Evolutionary conservation across 805 yeast genomes (phyloP).

Genomic region (Clavispora phyllophila): DNA sequence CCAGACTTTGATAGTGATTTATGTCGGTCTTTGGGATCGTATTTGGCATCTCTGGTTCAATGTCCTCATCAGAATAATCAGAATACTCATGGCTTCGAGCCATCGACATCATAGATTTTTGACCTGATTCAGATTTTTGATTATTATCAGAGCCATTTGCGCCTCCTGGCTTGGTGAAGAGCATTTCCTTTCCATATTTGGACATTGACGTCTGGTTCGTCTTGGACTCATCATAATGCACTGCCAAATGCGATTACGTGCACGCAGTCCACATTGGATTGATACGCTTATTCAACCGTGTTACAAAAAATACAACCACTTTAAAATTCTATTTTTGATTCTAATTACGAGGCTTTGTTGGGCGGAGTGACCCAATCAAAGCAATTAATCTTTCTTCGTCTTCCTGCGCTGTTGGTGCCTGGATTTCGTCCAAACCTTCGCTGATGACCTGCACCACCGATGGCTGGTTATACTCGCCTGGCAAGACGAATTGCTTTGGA

Average conservation of each 20-base stretch:
- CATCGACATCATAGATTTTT: not conserved
- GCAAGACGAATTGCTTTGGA: conserved; percentile 34
- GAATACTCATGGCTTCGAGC: conserved; percentile 2
- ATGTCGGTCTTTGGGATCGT: not conserved
- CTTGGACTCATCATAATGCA: not conserved
- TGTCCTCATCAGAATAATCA: conserved; percentile 1
- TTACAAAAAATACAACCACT: too few species aligned
- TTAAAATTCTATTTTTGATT: too few species aligned
- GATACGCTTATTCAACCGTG: not conserved
- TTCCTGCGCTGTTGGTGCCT: conserved; percentile 2
- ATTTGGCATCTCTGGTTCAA: not conserved
- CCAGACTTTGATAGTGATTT: not conserved
- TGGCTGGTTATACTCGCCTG: conserved; percentile 35
- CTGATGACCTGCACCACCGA: conserved; percentile 37
- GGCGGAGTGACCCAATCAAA: conserved; percentile 2
- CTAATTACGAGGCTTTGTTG: not conserved
- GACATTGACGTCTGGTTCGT: not conserved
- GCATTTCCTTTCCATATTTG: not conserved
- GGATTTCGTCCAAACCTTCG: conserved; percentile 33
- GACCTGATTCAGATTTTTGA: not conserved
- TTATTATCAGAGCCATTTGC: not conserved
- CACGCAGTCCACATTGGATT: not conserved
- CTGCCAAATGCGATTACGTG: not conserved
- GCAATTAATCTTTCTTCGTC: conserved; percentile 10
- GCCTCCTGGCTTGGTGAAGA: conserved; percentile 1